These are phyloP conservation scores for Tausonia pullulans DNA, from an alignment of 1,284 basidiomycete genomes.

Conservation along the genomic window DNA sequence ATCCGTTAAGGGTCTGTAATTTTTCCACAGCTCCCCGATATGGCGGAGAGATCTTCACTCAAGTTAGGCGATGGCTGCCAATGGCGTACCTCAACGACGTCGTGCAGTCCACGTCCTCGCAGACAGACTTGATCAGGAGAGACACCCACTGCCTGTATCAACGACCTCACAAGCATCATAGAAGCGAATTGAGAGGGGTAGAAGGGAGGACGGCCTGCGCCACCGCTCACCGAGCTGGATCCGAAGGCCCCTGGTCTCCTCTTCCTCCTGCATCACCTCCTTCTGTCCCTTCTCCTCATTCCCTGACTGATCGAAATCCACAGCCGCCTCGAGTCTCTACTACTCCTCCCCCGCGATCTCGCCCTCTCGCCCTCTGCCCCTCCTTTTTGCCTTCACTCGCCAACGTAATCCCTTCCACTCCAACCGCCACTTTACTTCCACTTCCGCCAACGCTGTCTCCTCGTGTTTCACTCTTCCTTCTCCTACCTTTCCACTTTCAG, in stretches of 20 bases:
- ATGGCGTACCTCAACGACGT: too few relatives aligned
- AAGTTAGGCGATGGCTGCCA: too few relatives aligned
- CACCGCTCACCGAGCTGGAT: too few relatives aligned
- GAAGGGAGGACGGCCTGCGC: background rate
- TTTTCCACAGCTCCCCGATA: too few relatives aligned
- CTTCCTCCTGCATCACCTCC: background rate
- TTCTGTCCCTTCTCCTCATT: background rate
- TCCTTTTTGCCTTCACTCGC: background rate
- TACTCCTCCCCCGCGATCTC: background rate
- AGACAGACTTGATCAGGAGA: too few relatives aligned
- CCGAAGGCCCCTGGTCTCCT: background rate
- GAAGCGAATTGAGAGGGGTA: background rate
- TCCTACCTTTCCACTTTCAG: too few relatives aligned
- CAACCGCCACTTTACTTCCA: background rate
- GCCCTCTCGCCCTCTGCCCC: background rate
- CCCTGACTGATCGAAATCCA: background rate
- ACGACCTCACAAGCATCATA: background rate
- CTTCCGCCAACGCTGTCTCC: too few relatives aligned
- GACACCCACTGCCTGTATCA: too few relatives aligned
- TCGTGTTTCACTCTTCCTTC: too few relatives aligned
- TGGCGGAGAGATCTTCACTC: too few relatives aligned
- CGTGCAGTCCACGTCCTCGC: too few relatives aligned
- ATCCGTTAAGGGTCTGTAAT: too few relatives aligned
- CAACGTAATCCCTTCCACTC: background rate
- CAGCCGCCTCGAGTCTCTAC: background rate